Evolutionary conservation across 2,329 filamentous ascomycete species (phyloP).

Genomic region (Pseudovirgaria hyperparasitica): DNA sequence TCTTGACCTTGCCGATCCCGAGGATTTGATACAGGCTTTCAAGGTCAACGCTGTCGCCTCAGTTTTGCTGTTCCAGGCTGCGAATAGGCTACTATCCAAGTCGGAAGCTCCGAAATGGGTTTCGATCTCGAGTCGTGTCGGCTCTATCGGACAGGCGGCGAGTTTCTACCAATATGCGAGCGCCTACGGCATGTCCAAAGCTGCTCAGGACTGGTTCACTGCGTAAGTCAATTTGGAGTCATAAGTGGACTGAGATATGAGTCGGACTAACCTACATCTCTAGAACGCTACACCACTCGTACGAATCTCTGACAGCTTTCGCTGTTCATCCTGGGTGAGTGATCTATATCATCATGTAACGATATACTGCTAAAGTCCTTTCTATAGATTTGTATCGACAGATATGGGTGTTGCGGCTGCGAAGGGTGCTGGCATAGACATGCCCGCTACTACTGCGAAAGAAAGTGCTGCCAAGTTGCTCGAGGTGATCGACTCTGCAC

Average conservation of each 20-base stretch:
- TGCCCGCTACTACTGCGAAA: conserved; percentile 1
- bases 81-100: conserved; percentile 24
- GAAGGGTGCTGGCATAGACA: conserved; percentile 2
- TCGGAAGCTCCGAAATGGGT: conserved; percentile 4
- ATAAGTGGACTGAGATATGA: too few relatives aligned
- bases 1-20: conserved; percentile 20
- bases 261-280: too few relatives aligned
- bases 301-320: too few relatives aligned
- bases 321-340: too few relatives aligned
- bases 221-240: too few relatives aligned
- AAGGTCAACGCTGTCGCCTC: conserved; percentile 27
- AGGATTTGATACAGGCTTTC: conserved; percentile 26
- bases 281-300: too few relatives aligned
- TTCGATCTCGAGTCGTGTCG: conserved; percentile 1
- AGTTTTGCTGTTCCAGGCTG: conserved; percentile 20
- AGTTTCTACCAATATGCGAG: too few relatives aligned
- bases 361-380: too few relatives aligned
- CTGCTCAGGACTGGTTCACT: too few relatives aligned
- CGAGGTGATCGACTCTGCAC: conserved; percentile 1
- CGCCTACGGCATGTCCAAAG: too few relatives aligned
- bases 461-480: conserved; percentile 3
- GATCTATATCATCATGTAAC: too few relatives aligned
- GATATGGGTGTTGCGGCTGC: conserved; percentile 4
- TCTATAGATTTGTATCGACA: too few relatives aligned
- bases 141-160: conserved; percentile 1